Base-by-base conservation (phyloP, 139 green algal species). In the Dunaliella primolecta region DNA sequence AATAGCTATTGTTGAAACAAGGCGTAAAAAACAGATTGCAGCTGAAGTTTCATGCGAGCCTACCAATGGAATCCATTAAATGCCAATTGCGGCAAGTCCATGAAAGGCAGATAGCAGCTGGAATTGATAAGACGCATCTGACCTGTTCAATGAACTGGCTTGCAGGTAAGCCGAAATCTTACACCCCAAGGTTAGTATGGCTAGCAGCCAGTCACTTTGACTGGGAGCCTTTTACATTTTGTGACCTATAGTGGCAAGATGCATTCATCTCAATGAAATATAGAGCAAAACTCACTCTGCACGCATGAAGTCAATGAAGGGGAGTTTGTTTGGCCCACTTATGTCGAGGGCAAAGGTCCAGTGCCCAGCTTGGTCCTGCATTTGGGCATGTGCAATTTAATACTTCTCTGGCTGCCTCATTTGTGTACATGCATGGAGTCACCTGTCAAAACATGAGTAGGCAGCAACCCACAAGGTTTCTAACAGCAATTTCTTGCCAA, bases 311-410 rank as follows among this genome's bases (percentile, higher is more conserved):
- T 79, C 81, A n/a, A 91, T 29, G 75, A 91, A 91, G 1, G 24
- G 38, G 3, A 33, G 25, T 56, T 83, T 86, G 70, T 33, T 82
- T 27, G 79, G 37, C 23, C 81, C 84, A 1, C 33, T 84, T 25
- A 93, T 85, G 76, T 93, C 90, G 25, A 93, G 32, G 2, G 90
- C 90, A 81, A 92, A 92, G 1, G 90, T 93, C 90, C 90, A 93
- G 77, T 88, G 90, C 80, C 87, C 86, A 24, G 83, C 84, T 24
- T 71, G 71, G 75, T 88, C 84, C 81, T 86, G 85, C 2, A 33
- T 64, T 64, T 64, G 46, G 46, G 7, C 46, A 64, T 64, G 15
- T 64, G 46, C 46, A 64, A 7, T 64, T 15, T 64, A 64, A 15
- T 25, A 64, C 15, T 25, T 15, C 7, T 15, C 15, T 64, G 7